phyloP scores from a whole-genome alignment of 116 monocot genomes.

The Zostera marina region DNA sequence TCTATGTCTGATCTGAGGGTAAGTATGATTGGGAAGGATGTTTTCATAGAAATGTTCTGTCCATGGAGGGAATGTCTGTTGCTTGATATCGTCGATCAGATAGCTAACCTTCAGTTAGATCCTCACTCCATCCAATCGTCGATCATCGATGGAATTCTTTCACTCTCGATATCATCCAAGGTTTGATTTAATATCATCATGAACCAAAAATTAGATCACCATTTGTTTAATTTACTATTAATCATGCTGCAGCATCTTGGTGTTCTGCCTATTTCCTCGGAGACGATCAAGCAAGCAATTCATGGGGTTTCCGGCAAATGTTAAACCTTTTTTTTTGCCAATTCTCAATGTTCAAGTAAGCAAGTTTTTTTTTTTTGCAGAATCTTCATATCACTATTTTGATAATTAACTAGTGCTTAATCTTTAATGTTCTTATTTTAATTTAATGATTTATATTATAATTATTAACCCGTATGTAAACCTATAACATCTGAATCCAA shows the following conservation, averaged over 20 bases:
- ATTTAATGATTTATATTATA: too few relatives aligned
- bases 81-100: constrained; percentile 45
- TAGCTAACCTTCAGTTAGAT: constrained; percentile 46
- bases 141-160: constrained; percentile 19
- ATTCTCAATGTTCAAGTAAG: too few relatives aligned
- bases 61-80: constrained; percentile 65
- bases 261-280: constrained; percentile 22
- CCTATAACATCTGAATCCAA: too few relatives aligned
- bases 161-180: constrained; percentile 54
- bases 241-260: constrained; percentile 29
- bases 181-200: constrained; percentile 14
- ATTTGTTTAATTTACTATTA: background rate
- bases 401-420: too few relatives aligned
- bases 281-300: constrained; percentile 51
- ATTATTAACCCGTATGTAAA: too few relatives aligned
- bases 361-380: too few relatives aligned
- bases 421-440: too few relatives aligned
- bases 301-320: constrained; percentile 29
- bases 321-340: too few relatives aligned
- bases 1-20: constrained; percentile 28
- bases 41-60: constrained; percentile 43
- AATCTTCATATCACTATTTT: too few relatives aligned
- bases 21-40: constrained; percentile 39
- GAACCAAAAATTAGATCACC: constrained; percentile 1
- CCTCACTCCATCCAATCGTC: constrained; percentile 52